Evolutionary conservation across 2,329 filamentous ascomycete genomes (phyloP).

Genomic region (Fusarium luffae): DNA sequence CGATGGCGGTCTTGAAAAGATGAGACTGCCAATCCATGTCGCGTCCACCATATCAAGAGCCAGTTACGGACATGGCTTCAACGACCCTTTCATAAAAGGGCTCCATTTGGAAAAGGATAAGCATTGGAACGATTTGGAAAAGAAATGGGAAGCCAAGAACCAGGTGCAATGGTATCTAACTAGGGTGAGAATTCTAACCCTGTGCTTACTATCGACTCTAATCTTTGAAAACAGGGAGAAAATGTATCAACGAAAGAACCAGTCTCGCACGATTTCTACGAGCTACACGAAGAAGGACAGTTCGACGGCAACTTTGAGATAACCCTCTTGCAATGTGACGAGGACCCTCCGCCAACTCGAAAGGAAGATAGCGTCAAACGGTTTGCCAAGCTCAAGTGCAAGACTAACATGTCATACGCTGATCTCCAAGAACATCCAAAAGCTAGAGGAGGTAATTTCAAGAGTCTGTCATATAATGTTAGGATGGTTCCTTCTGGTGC

Average conservation of each 20-base stretch:
- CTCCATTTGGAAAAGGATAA: background rate
- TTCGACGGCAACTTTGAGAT: background rate
- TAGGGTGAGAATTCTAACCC: background rate
- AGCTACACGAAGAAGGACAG: rapidly evolving
- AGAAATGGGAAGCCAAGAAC: background rate
- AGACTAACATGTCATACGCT: background rate
- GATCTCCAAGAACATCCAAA: background rate
- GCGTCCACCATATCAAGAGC: background rate
- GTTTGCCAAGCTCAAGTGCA: background rate
- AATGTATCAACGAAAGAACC: background rate
- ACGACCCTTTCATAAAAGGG: background rate
- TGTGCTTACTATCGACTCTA: rapidly evolving
- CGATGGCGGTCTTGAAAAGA: background rate
- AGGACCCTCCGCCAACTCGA: background rate
- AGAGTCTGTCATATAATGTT: background rate
- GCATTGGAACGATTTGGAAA: background rate
- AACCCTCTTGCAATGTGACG: background rate
- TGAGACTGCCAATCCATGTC: background rate
- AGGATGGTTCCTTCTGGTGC: background rate
- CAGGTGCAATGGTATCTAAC: background rate
- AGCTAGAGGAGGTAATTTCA: background rate
- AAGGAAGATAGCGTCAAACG: background rate
- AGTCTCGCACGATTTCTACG: background rate
- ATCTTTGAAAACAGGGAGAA: background rate
- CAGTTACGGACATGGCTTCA: background rate